These are phyloP conservation scores for Fusarium decemcellulare DNA, from an alignment of 2,329 filamentous ascomycete species.

Conservation along the genomic window DNA sequence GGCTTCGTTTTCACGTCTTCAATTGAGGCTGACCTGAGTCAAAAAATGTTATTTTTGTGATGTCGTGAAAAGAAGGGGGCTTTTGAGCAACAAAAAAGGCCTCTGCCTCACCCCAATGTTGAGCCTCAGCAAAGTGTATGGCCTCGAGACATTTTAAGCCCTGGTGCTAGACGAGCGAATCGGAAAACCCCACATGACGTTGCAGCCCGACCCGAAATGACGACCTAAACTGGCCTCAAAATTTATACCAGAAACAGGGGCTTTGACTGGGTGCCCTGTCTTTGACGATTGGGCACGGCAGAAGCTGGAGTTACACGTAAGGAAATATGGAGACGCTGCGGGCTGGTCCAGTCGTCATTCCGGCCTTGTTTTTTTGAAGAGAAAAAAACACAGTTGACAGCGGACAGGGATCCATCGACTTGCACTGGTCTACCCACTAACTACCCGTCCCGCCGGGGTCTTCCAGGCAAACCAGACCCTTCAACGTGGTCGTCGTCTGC, in stretches of 20 bases:
- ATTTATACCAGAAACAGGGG: constrained; percentile 5
- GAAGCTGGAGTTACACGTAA: constrained; percentile 7
- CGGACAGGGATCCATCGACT: constrained; percentile 26
- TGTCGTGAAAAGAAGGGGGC: not conserved
- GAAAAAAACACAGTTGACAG: constrained; percentile 15
- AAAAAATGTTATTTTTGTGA: not conserved
- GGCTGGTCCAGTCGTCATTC: not conserved
- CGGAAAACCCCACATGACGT: constrained; percentile 43
- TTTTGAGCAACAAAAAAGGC: not conserved
- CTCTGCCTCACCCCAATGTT: not conserved
- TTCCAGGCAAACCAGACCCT: constrained; percentile 37
- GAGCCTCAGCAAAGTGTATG: constrained; percentile 1
- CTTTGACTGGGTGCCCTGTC: constrained; percentile 39
- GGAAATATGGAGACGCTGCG: constrained; percentile 1
- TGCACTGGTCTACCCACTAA: constrained; percentile 29
- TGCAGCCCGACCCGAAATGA: constrained; percentile 39
- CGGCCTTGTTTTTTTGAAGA: constrained; percentile 27
- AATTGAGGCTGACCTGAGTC: constrained; percentile 7
- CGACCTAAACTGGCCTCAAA: constrained; percentile 41
- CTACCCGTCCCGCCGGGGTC: constrained; percentile 23
- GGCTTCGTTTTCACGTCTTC: not conserved
- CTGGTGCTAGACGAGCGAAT: constrained; percentile 35
- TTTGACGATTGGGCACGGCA: constrained; percentile 38
- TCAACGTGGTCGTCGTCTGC: constrained; percentile 32
- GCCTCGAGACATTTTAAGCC: constrained; percentile 16